Conservation (phyloP, 306 rosid genomes). For the Mimosa bimucronata region DNA sequence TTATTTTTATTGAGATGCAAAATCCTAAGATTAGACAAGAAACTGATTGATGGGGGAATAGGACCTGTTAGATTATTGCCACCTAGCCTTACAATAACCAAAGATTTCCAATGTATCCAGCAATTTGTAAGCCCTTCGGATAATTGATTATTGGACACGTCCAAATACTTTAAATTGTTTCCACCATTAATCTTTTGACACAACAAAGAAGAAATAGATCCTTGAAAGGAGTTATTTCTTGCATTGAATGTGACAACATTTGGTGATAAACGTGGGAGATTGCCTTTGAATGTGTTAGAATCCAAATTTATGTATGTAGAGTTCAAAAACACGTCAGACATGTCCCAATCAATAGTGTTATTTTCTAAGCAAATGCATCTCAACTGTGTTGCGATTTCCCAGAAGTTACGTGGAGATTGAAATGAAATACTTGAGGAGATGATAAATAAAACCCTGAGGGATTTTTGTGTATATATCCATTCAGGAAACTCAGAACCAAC, state of each 20-base stretch:
- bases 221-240: background rate
- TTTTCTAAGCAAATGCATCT: background rate
- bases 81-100: background rate
- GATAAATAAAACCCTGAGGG: background rate
- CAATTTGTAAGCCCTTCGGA: background rate
- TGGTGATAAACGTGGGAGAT: background rate
- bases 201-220: background rate
- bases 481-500: background rate
- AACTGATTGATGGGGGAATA: background rate
- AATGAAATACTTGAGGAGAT: background rate
- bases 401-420: background rate
- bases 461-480: background rate
- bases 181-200: background rate
- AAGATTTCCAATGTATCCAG: background rate
- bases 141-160: background rate
- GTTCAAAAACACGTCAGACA: background rate
- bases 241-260: background rate
- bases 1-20: background rate
- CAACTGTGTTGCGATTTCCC: background rate
- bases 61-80: background rate
- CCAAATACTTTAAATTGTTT: background rate
- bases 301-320: background rate
- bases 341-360: background rate
- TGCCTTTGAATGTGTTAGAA: background rate
- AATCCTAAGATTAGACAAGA: background rate